Conservation (phyloP, 164 flowering plant genomes). For the Vitis labrusca region DNA sequence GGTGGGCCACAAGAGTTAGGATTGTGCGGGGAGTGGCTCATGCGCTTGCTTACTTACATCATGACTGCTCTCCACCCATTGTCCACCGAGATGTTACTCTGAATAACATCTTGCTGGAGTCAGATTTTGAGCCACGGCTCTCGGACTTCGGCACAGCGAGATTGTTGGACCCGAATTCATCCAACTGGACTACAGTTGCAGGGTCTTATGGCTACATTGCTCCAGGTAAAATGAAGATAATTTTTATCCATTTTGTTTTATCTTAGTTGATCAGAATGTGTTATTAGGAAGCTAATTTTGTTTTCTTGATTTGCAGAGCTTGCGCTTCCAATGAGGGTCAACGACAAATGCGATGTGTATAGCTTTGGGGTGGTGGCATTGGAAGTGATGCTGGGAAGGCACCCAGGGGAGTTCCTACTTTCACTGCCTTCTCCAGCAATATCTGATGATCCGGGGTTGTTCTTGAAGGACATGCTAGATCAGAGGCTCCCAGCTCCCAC, state of each 20-base stretch:
- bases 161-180: background rate
- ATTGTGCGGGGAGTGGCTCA: background rate
- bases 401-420: constrained; percentile 56
- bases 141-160: background rate
- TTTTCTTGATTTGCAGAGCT: constrained; percentile 42
- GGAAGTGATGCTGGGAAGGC: constrained; percentile 68
- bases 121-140: background rate
- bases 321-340: constrained; percentile 50
- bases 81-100: background rate
- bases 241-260: no score
- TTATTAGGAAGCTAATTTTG: background rate
- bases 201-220: background rate
- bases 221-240: background rate
- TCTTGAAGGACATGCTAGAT: constrained; percentile 54
- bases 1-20: constrained; percentile 10
- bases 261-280: no score
- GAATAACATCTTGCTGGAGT: background rate
- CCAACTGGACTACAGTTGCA: background rate
- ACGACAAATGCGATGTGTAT: constrained; percentile 70
- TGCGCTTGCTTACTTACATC: background rate
- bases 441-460: constrained; percentile 10
- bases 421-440: constrained; percentile 21
- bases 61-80: background rate
- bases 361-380: constrained; percentile 73
- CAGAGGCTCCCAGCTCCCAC: constrained; percentile 51